These are phyloP conservation scores for Aspergillus campestris DNA, from an alignment of 495 filamentous ascomycete species.

Conservation along the genomic window DNA sequence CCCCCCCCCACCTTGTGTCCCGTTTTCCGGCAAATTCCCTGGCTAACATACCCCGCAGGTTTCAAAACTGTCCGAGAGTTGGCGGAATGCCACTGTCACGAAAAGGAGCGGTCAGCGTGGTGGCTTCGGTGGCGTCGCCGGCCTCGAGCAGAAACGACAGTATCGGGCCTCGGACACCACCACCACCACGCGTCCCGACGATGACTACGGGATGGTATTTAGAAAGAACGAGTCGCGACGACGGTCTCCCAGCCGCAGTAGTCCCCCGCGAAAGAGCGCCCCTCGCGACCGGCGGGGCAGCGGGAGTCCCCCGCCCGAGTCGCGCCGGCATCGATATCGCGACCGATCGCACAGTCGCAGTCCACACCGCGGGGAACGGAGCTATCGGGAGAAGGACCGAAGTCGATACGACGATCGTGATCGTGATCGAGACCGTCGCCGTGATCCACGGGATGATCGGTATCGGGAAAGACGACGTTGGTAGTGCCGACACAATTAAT, in stretches of 20 bases:
- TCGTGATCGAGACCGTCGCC: constrained; percentile 15
- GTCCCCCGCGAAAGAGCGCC: not conserved
- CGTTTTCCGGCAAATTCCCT: not conserved
- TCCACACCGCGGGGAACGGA: constrained; percentile 16
- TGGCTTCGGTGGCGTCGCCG: constrained; percentile 82
- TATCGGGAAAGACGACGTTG: constrained; percentile 22
- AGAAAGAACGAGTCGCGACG: constrained; percentile 58
- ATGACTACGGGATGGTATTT: constrained; percentile 73
- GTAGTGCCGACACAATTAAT: not conserved
- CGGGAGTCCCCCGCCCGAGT: constrained; percentile 18
- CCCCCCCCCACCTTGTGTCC: not conserved
- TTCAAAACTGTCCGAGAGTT: constrained; percentile 79
- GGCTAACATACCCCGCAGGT: constrained; percentile 39
- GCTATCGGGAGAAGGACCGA: constrained; percentile 1
- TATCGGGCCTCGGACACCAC: constrained; percentile 64
- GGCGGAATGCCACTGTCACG: constrained; percentile 78
- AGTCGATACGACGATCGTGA: constrained; percentile 10
- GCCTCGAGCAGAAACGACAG: constrained; percentile 82
- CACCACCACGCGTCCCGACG: constrained; percentile 40
- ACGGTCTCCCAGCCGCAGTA: constrained; percentile 1
- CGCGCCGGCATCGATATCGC: constrained; percentile 20
- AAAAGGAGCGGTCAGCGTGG: constrained; percentile 66
- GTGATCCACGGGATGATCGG: constrained; percentile 16
- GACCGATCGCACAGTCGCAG: constrained; percentile 42
- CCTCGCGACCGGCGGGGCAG: constrained; percentile 14